Conservation (phyloP, 2,329 filamentous ascomycete species). For the Stachybotrys chartarum region DNA sequence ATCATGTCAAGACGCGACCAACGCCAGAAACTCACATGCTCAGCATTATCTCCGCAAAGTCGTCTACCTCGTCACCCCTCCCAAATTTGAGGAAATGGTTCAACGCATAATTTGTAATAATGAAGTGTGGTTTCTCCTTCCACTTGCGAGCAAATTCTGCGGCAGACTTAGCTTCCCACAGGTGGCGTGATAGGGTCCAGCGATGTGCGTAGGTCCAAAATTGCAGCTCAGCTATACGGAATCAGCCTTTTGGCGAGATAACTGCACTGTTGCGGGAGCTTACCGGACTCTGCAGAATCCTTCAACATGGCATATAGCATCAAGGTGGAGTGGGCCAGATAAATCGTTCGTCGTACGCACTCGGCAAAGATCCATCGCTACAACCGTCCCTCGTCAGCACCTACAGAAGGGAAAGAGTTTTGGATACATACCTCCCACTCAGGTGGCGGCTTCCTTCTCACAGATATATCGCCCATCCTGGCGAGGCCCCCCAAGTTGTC, state of each 20-base stretch:
- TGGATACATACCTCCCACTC: not conserved
- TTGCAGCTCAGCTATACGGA: not conserved
- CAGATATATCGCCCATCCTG: not conserved
- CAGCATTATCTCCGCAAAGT: conserved; percentile 20
- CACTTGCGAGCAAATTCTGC: conserved; percentile 19
- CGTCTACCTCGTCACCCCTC: conserved; percentile 19
- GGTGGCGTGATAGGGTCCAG: conserved; percentile 20
- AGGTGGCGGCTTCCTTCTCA: not conserved
- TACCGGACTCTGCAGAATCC: conserved; percentile 3
- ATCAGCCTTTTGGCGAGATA: too few species aligned
- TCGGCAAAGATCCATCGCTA: conserved; percentile 27
- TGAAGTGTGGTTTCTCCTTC: conserved; percentile 6
- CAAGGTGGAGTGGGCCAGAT: conserved; percentile 20
- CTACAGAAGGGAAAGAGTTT: not conserved
- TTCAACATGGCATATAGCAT: conserved; percentile 18
- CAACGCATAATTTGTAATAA: conserved; percentile 20
- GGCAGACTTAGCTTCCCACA: conserved; percentile 21
- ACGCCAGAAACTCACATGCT: not conserved
- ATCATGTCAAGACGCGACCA: not conserved
- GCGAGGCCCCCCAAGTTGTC: not conserved
- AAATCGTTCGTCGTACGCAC: conserved; percentile 21
- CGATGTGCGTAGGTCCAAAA: conserved; percentile 17
- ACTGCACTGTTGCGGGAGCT: not conserved
- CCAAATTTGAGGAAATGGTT: conserved; percentile 18
- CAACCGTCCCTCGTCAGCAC: not conserved